A percentile compares a stretch with the other conserved stretches of the same genome.
Conservation (phyloP, 1,284 basidiomycete species). For the Ceratobasidium sp. region DNA sequence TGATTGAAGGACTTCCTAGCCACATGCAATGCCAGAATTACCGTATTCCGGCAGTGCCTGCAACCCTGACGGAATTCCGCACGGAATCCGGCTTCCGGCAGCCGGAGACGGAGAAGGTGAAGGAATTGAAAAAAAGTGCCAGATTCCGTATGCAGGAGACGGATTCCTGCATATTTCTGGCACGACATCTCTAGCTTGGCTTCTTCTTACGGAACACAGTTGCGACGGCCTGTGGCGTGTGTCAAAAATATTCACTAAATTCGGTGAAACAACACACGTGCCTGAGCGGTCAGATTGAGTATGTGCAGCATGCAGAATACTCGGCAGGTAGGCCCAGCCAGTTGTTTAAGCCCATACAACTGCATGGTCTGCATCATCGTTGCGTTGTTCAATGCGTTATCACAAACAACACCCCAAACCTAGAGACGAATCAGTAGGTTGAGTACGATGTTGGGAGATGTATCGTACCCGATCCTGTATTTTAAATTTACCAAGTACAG, state of each 20-base stretch:
- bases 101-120: too few species aligned
- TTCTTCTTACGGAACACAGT: not conserved
- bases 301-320: not conserved
- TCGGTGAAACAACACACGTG: not conserved
- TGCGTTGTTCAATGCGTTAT: slow-evolving; percentile 1
- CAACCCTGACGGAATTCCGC: too few species aligned
- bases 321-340: not conserved
- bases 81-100: too few species aligned
- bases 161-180: too few species aligned
- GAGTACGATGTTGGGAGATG: too few species aligned
- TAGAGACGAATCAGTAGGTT: not conserved
- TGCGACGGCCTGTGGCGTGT: not conserved
- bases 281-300: not conserved
- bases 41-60: too few species aligned
- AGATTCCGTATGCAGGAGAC: too few species aligned
- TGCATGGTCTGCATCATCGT: not conserved
- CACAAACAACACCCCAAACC: slow-evolving; percentile 11
- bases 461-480: not conserved
- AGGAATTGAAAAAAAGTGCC: too few species aligned
- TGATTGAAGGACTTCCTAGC: too few species aligned
- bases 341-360: not conserved
- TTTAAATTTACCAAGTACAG: not conserved
- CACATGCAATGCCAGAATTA: too few species aligned
- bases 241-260: too few species aligned
- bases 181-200: too few species aligned